Evolutionary conservation across 1,284 basidiomycete species (phyloP).

Genomic region (Naganishia cerealis): DNA sequence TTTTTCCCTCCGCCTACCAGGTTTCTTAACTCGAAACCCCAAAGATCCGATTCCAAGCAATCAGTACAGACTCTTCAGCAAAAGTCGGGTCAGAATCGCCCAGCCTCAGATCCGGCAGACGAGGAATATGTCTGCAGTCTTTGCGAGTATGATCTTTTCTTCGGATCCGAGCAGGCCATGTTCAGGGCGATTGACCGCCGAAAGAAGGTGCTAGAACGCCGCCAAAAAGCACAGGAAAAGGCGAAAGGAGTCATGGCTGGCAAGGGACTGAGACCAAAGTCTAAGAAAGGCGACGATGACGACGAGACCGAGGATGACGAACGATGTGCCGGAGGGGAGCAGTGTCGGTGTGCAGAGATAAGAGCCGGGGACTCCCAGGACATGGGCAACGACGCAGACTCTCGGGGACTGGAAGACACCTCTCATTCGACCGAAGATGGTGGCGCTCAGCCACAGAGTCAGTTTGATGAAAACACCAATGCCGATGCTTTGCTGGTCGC

Average conservation of each 20-base stretch:
- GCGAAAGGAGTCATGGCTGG: conserved; percentile 58
- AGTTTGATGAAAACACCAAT: conserved; percentile 5
- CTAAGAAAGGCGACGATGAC: conserved; percentile 5
- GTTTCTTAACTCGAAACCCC: conserved; percentile 44
- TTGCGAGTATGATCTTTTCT: conserved; percentile 83
- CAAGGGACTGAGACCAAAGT: conserved; percentile 33
- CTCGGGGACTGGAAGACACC: conserved; percentile 11
- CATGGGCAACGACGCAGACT: conserved; percentile 1
- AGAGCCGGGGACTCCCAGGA: neutral
- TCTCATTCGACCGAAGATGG: neutral
- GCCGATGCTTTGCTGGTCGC: neutral
- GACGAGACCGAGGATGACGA: conserved; percentile 26
- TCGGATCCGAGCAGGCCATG: conserved; percentile 65
- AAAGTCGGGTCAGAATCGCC: neutral
- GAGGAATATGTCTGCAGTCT: conserved; percentile 87
- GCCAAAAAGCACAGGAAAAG: conserved; percentile 72
- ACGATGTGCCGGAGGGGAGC: conserved; percentile 24
- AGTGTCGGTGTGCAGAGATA: conserved; percentile 31
- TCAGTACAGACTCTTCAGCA: neutral
- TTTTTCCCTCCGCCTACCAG: conserved; percentile 51
- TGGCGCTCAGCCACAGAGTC: neutral
- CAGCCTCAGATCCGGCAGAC: conserved; percentile 48
- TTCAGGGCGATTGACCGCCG: conserved; percentile 69
- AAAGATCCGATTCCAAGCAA: neutral
- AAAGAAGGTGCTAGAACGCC: conserved; percentile 72